These are phyloP conservation scores for Trichosporon asahii DNA, from an alignment of 1,284 basidiomycete genomes.

Conservation along the genomic window DNA sequence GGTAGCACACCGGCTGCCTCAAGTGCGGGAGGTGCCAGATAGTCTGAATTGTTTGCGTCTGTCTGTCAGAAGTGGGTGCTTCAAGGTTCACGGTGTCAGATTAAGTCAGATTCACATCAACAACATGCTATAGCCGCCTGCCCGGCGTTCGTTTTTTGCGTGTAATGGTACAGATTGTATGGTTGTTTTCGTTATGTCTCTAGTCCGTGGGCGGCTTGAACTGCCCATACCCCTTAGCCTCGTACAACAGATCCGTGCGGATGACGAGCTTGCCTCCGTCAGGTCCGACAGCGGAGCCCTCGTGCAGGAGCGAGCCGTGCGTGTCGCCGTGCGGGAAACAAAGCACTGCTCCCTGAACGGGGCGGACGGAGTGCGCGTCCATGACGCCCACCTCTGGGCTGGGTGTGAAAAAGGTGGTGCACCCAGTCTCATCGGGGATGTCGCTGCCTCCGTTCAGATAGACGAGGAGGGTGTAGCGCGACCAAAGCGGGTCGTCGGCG, in stretches of 20 bases:
- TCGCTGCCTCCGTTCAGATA: constrained; percentile 55
- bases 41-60: too few relatives aligned
- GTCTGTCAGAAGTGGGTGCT: too few relatives aligned
- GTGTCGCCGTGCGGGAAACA: constrained; percentile 57
- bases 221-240: constrained; percentile 50
- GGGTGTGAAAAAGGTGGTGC: constrained; percentile 60
- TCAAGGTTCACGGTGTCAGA: too few relatives aligned
- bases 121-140: too few relatives aligned
- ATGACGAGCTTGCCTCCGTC: constrained; percentile 52
- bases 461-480: constrained; percentile 58
- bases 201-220: constrained; percentile 40
- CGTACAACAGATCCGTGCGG: constrained; percentile 51
- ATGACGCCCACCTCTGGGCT: constrained; percentile 53
- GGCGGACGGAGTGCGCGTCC: constrained; percentile 56
- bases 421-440: constrained; percentile 53
- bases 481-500: constrained; percentile 51
- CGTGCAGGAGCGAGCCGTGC: constrained; percentile 49
- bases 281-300: constrained; percentile 50
- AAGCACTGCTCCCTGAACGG: constrained; percentile 56
- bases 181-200: too few relatives aligned
- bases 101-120: too few relatives aligned
- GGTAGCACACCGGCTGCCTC: too few relatives aligned
- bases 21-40: too few relatives aligned
- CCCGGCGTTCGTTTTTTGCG: too few relatives aligned
- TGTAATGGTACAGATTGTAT: too few relatives aligned